Conservation (phyloP, 1,284 basidiomycete genomes). For the Ustilago curta region DNA sequence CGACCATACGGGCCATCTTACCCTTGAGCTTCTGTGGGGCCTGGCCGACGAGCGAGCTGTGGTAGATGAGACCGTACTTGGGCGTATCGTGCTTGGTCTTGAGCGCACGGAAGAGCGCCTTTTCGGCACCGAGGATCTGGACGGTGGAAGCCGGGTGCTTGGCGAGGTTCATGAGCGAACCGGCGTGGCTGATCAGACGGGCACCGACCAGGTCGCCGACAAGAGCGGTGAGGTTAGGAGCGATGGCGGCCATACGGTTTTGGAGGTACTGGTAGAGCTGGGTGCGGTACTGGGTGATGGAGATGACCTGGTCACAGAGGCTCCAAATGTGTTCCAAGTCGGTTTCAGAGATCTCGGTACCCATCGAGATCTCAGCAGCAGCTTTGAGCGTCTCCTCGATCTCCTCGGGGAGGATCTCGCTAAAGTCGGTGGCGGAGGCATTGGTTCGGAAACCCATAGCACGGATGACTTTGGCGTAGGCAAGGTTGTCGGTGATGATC, state of each 20-base stretch:
- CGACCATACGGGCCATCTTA: slow-evolving; percentile 99
- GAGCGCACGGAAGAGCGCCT: slow-evolving; percentile 95
- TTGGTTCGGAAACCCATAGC: slow-evolving; percentile 79
- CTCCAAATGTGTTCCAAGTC: slow-evolving; percentile 95
- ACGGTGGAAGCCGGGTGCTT: slow-evolving; percentile 98
- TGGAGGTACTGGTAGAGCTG: slow-evolving; percentile 94
- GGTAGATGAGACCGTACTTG: slow-evolving; percentile 97
- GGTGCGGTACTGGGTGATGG: slow-evolving; percentile 90
- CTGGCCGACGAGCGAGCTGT: slow-evolving; percentile 88
- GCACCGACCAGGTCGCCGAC: slow-evolving; percentile 98
- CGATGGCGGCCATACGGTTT: slow-evolving; percentile 97
- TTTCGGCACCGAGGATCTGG: slow-evolving; percentile 98
- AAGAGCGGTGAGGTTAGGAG: slow-evolving; percentile 93
- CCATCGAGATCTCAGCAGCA: slow-evolving; percentile 94
- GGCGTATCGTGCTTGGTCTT: slow-evolving; percentile 99
- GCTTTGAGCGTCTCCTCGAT: slow-evolving; percentile 89
- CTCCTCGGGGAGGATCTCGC: slow-evolving; percentile 85
- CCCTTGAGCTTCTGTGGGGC: slow-evolving; percentile 98
- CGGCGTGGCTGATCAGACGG: slow-evolving; percentile 94
- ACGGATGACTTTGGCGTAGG: slow-evolving; percentile 81
- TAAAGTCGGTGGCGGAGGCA: slow-evolving; percentile 85
- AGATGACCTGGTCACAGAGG: slow-evolving; percentile 95
- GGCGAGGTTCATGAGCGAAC: slow-evolving; percentile 89
- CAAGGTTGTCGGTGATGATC: slow-evolving; percentile 95
- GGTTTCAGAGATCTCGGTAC: slow-evolving; percentile 95